These are phyloP conservation scores for Micractinium sp. DNA, from an alignment of 139 green algal species.

Conservation along the genomic window DNA sequence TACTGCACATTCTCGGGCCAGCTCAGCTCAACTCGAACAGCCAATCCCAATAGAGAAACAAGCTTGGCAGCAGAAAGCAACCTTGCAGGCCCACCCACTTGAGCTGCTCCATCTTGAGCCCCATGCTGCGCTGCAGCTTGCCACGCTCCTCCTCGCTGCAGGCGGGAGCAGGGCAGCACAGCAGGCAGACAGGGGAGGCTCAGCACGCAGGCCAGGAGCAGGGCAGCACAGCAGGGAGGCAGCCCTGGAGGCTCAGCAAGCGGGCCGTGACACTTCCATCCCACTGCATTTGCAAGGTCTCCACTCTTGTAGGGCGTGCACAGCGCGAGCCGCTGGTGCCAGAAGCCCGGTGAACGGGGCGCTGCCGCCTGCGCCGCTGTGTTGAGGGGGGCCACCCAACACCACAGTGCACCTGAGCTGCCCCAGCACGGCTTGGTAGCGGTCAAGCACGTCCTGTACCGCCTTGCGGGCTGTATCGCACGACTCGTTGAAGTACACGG, in stretches of 20 bases:
- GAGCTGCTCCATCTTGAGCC: conserved; percentile 76
- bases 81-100: conserved; percentile 22
- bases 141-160: conserved; percentile 45
- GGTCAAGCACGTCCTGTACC: conserved; percentile 39
- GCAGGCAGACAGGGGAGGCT: not conserved
- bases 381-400: not conserved
- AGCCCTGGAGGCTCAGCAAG: not conserved
- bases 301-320: not conserved
- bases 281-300: not conserved
- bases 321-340: not conserved
- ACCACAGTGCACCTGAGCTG: not conserved
- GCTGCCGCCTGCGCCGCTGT: too few relatives aligned
- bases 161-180: not conserved
- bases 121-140: conserved; percentile 65
- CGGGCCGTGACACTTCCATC: not conserved
- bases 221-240: not conserved
- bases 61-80: not conserved
- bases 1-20: not conserved
- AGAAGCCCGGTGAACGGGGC: too few relatives aligned
- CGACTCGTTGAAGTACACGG: conserved; percentile 65
- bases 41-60: too few relatives aligned
- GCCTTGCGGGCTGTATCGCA: conserved; percentile 36
- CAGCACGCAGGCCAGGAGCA: not conserved
- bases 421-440: conserved; percentile 41
- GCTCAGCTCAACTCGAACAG: too few relatives aligned